Evolutionary conservation across 148 eudicot species (phyloP).

Genomic region (Chenopodium formosanum): DNA sequence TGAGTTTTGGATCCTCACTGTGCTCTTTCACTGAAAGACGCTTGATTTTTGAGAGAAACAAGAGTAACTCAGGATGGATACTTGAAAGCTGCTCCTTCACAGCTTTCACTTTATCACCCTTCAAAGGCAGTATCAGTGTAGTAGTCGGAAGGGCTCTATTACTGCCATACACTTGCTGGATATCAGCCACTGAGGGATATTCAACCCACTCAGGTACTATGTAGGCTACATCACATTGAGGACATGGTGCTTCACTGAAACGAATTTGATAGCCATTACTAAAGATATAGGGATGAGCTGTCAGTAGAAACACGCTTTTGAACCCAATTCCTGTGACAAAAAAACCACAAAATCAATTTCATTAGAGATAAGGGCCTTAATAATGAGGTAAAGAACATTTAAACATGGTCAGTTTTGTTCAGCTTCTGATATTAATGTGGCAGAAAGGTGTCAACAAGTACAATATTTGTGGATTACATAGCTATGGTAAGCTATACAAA

Average conservation of each 20-base stretch:
- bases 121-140: conserved; percentile 59
- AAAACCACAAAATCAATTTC: background rate
- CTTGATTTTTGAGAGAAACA: conserved; percentile 65
- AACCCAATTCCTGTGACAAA: conserved; percentile 6
- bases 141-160: conserved; percentile 53
- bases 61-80: conserved; percentile 70
- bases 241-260: conserved; percentile 60
- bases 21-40: conserved; percentile 56
- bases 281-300: conserved; percentile 58
- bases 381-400: background rate
- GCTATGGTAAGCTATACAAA: background rate
- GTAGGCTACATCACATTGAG: conserved; percentile 56
- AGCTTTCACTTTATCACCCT: conserved; percentile 52
- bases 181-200: conserved; percentile 43
- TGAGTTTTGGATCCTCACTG: conserved; percentile 38
- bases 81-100: conserved; percentile 64
- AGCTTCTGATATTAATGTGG: background rate
- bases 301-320: conserved; percentile 70
- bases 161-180: conserved; percentile 46
- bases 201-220: conserved; percentile 83
- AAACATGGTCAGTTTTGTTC: background rate
- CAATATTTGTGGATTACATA: background rate
- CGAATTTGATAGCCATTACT: conserved; percentile 68
- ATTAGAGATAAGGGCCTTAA: background rate
- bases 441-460: background rate